Evolutionary conservation across 805 yeast genomes (phyloP).

Genomic region (Babjeviella inositovora): DNA sequence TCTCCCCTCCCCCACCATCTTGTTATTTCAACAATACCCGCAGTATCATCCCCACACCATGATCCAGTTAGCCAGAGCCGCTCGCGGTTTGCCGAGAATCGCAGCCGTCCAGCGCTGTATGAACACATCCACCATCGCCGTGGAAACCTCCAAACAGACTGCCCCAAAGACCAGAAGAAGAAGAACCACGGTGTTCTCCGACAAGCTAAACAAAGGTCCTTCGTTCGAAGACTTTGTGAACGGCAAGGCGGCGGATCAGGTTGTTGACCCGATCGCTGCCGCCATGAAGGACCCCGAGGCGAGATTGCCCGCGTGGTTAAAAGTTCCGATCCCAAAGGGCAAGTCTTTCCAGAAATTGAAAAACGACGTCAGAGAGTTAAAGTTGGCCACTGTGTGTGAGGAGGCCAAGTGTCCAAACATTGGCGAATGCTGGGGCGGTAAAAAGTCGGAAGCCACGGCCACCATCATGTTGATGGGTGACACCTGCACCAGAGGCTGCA

Average conservation of each 20-base stretch:
- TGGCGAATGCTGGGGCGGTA: slow-evolving; percentile 99
- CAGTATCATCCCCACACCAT: too few relatives aligned
- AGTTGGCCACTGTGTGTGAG: slow-evolving; percentile 91
- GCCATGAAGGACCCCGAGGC: slow-evolving; percentile 55
- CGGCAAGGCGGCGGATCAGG: slow-evolving; percentile 59
- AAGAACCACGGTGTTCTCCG: slow-evolving; percentile 46
- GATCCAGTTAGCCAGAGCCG: too few relatives aligned
- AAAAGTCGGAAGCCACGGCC: slow-evolving; percentile 85
- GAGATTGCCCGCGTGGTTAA: slow-evolving; percentile 84
- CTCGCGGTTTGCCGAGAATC: too few relatives aligned
- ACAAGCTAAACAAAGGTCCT: slow-evolving; percentile 70
- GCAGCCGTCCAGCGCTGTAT: too few relatives aligned
- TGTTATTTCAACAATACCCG: too few relatives aligned
- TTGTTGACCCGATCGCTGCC: slow-evolving; percentile 61
- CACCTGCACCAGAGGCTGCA: slow-evolving; percentile 98
- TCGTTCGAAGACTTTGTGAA: slow-evolving; percentile 81
- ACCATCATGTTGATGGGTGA: slow-evolving; percentile 98
- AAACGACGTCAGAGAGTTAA: slow-evolving; percentile 75
- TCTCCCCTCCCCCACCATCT: too few relatives aligned
- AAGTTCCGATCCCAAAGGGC: slow-evolving; percentile 96
- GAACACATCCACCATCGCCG: too few relatives aligned
- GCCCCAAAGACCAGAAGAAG: slow-evolving; percentile 17
- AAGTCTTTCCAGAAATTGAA: slow-evolving; percentile 66
- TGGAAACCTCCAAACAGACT: too few relatives aligned
- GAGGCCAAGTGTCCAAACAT: slow-evolving; percentile 99